Conservation (phyloP, 1,284 basidiomycete species). For the Mycena citricolor region DNA sequence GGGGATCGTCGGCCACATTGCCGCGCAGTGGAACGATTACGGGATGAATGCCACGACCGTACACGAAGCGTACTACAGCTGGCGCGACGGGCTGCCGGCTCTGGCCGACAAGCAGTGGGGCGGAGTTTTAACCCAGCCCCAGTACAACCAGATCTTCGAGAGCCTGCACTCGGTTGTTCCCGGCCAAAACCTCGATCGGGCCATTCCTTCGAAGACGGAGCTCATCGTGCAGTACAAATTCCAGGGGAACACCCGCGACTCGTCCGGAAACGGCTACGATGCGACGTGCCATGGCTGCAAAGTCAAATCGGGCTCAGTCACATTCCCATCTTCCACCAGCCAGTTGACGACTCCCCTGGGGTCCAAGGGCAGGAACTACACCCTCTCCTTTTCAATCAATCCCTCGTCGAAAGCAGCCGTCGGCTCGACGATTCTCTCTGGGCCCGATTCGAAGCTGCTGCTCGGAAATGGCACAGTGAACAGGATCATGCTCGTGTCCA, state of each 20-base stretch:
- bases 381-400: slow-evolving; percentile 28
- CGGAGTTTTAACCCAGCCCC: slow-evolving; percentile 13
- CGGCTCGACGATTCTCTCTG: slow-evolving; percentile 16
- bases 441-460: slow-evolving; percentile 16
- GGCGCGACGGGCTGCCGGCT: slow-evolving; percentile 20
- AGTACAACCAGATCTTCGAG: slow-evolving; percentile 19
- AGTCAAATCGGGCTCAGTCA: slow-evolving; percentile 6
- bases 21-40: slow-evolving; percentile 23
- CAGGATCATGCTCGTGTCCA: slow-evolving; percentile 12
- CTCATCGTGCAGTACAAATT: slow-evolving; percentile 20
- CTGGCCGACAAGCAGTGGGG: slow-evolving; percentile 24
- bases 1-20: slow-evolving; percentile 16
- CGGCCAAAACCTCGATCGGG: slow-evolving; percentile 21
- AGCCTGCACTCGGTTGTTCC: slow-evolving; percentile 16
- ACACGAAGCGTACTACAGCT: slow-evolving; percentile 21
- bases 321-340: slow-evolving; percentile 16
- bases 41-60: slow-evolving; percentile 21
- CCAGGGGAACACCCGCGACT: slow-evolving; percentile 1
- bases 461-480: slow-evolving; percentile 21
- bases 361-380: slow-evolving; percentile 38
- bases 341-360: slow-evolving; percentile 29
- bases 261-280: slow-evolving; percentile 22
- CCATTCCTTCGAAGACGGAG: slow-evolving; percentile 17
- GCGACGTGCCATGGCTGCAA: slow-evolving; percentile 14
- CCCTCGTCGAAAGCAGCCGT: slow-evolving; percentile 11